Percentiles rank a stretch among this genome's conserved stretches.
Evolutionary conservation across 1,139 yeast species (phyloP).

Genomic region (Spencermartinsiella ligniputridi): DNA sequence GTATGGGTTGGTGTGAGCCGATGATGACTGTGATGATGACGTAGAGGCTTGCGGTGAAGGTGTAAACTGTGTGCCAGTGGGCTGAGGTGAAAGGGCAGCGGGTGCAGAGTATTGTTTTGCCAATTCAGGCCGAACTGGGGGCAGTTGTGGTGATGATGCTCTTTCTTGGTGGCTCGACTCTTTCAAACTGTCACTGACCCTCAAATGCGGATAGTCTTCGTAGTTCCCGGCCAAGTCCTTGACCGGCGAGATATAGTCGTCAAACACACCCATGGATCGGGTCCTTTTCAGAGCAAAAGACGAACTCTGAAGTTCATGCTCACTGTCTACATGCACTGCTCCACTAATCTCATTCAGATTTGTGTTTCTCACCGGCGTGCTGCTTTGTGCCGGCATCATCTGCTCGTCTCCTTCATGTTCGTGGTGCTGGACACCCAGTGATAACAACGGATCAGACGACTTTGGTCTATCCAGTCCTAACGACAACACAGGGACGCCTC

Average conservation of each 20-base stretch:
- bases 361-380: slow-evolving; percentile 14
- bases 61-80: neutral
- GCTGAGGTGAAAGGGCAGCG: slow-evolving; percentile 1
- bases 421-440: slow-evolving; percentile 14
- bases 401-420: neutral
- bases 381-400: neutral
- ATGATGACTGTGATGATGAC: no score
- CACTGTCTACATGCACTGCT: slow-evolving; percentile 66
- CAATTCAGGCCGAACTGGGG: neutral
- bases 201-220: slow-evolving; percentile 24
- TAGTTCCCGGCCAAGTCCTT: slow-evolving; percentile 22
- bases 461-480: slow-evolving; percentile 4
- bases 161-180: neutral
- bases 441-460: slow-evolving; percentile 14
- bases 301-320: slow-evolving; percentile 64
- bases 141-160: slow-evolving; percentile 1
- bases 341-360: slow-evolving; percentile 31
- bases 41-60: neutral
- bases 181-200: slow-evolving; percentile 2
- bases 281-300: slow-evolving; percentile 79
- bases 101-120: neutral
- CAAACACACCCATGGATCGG: slow-evolving; percentile 76
- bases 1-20: neutral
- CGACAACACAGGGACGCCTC: slow-evolving; percentile 4
- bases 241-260: slow-evolving; percentile 46